Conservation (phyloP, 495 filamentous ascomycete species). For the Tuber borchii region DNA sequence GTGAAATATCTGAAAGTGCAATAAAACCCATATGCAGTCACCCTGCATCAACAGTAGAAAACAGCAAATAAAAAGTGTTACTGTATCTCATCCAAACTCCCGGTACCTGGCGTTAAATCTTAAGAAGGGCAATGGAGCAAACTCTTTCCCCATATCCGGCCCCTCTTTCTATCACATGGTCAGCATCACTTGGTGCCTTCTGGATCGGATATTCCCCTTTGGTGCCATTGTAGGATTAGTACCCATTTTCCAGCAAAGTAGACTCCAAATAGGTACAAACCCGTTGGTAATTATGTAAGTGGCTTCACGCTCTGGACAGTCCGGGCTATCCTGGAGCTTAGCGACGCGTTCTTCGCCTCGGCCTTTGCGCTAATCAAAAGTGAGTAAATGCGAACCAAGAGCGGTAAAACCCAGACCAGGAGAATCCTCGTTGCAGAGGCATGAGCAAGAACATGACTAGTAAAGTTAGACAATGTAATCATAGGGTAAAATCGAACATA, state of each 20-base stretch:
- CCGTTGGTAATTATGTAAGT: slow-evolving; percentile 74
- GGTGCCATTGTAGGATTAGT: slow-evolving; percentile 9
- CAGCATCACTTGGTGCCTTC: slow-evolving; percentile 29
- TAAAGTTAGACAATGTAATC: slow-evolving; percentile 1
- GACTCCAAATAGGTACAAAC: slow-evolving; percentile 17
- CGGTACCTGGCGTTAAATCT: not conserved
- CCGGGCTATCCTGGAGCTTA: slow-evolving; percentile 68
- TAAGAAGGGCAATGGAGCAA: not conserved
- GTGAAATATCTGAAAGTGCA: not conserved
- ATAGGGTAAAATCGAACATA: not conserved
- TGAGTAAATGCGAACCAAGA: not conserved
- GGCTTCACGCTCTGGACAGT: slow-evolving; percentile 70
- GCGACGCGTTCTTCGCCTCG: slow-evolving; percentile 73
- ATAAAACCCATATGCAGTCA: not conserved
- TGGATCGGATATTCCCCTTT: slow-evolving; percentile 37
- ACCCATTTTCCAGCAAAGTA: not conserved
- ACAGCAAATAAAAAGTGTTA: not conserved
- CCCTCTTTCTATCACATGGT: not conserved
- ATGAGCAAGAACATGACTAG: slow-evolving; percentile 65
- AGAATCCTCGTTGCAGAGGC: slow-evolving; percentile 69
- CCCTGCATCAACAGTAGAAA: not conserved
- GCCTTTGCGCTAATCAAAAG: slow-evolving; percentile 53
- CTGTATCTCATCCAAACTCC: not conserved
- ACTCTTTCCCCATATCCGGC: not conserved
- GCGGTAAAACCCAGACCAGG: slow-evolving; percentile 42